Percentiles rank a stretch among this genome's conserved stretches.
Conservation (phyloP, 2,329 filamentous ascomycete species). For the Myriosclerotinia curreyana region DNA sequence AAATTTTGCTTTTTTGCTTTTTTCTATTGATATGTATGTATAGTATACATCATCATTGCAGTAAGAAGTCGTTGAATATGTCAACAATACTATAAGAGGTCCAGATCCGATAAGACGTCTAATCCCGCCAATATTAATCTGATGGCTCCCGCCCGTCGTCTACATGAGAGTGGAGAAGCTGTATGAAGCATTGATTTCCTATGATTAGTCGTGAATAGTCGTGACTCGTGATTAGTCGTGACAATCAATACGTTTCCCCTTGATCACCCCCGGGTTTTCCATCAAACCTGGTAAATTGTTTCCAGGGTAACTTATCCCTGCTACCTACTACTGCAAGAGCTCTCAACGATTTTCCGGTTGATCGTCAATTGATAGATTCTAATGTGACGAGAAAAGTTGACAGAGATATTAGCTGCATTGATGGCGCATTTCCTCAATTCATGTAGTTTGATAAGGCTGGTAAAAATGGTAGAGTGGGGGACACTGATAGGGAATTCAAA, state of each 20-base stretch:
- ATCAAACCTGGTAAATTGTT: neutral
- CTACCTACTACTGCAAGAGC: neutral
- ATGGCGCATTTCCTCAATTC: neutral
- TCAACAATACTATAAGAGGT: neutral
- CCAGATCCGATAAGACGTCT: conserved; percentile 7
- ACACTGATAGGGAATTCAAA: conserved; percentile 8
- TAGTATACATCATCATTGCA: conserved; percentile 15
- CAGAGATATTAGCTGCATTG: conserved; percentile 2
- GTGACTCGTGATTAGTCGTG: neutral
- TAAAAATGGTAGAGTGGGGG: neutral
- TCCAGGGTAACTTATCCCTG: neutral
- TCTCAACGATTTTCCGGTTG: conserved; percentile 4
- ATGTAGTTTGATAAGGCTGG: conserved; percentile 4
- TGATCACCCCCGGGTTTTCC: conserved; percentile 5
- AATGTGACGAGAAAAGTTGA: conserved; percentile 11
- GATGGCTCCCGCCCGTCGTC: neutral
- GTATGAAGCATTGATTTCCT: neutral
- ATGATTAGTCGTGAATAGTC: neutral
- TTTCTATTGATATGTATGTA: neutral
- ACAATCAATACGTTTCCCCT: neutral
- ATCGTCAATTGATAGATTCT: neutral
- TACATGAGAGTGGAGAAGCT: neutral
- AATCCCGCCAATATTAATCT: conserved; percentile 11
- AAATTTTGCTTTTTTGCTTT: neutral
- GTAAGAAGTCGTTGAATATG: neutral